A percentile compares a stretch with the other conserved stretches of the same genome.
Evolutionary conservation across 164 flowering plant species (phyloP).

Genomic region (Vitis rupestris): DNA sequence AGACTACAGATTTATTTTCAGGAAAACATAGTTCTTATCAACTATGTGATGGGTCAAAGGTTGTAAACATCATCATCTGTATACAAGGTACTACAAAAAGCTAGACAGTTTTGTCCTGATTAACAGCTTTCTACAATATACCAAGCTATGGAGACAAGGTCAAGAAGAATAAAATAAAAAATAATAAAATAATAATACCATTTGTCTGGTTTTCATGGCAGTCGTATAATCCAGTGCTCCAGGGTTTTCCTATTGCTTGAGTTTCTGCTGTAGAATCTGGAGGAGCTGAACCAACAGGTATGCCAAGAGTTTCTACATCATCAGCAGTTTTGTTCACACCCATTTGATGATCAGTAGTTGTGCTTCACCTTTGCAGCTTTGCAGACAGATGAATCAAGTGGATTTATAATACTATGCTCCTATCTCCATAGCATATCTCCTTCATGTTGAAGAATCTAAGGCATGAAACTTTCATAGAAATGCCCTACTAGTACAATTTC

Average conservation of each 20-base stretch:
- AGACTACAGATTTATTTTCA: background rate
- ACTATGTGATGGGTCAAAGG: background rate
- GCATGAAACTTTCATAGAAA: too few species aligned
- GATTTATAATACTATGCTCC: too few species aligned
- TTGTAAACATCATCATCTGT: background rate
- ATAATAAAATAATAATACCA: slow-evolving; percentile 2
- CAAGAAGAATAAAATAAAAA: background rate
- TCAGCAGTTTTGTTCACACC: background rate
- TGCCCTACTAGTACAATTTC: too few species aligned
- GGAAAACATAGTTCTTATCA: background rate
- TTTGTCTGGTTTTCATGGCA: slow-evolving; percentile 19
- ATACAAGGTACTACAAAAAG: background rate
- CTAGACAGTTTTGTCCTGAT: background rate
- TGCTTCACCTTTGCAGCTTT: too few species aligned
- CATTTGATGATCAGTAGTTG: background rate
- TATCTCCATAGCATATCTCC: too few species aligned
- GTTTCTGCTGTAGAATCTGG: background rate
- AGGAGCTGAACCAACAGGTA: background rate
- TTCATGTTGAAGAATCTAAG: too few species aligned
- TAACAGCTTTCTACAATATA: background rate
- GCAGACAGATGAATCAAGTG: too few species aligned
- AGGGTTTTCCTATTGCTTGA: slow-evolving; percentile 12
- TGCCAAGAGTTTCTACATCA: background rate
- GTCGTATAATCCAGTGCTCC: slow-evolving; percentile 21
- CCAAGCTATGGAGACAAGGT: background rate